These are phyloP conservation scores for Dentipellis sp. DNA, from an alignment of 768 basidiomycete genomes.

Conservation along the genomic window DNA sequence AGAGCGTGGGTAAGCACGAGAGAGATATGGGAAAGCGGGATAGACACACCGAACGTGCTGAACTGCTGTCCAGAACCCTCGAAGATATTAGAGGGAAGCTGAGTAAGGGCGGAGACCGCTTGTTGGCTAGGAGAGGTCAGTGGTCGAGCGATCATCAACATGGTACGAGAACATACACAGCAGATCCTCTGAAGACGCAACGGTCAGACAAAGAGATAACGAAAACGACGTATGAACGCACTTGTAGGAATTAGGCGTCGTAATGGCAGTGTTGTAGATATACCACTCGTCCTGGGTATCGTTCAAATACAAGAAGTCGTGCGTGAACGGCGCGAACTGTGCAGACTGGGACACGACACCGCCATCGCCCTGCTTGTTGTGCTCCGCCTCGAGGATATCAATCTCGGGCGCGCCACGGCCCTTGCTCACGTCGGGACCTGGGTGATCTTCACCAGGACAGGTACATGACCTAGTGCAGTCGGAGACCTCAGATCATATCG, in stretches of 20 bases:
- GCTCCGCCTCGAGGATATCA: constrained; percentile 73
- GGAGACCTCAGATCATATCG: background rate
- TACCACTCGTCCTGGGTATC: constrained; percentile 24
- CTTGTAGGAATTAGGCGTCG: constrained; percentile 27
- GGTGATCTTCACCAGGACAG: constrained; percentile 68
- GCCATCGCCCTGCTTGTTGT: constrained; percentile 41
- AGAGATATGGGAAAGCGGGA: background rate
- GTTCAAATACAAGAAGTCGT: constrained; percentile 32
- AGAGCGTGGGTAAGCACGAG: background rate
- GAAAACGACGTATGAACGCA: constrained; percentile 8
- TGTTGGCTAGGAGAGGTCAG: constrained; percentile 28
- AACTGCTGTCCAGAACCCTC: constrained; percentile 46
- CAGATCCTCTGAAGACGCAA: constrained; percentile 31
- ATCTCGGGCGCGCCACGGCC: constrained; percentile 80
- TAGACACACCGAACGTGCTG: constrained; percentile 34
- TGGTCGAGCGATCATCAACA: background rate
- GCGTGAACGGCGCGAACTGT: constrained; percentile 58
- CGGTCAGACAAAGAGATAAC: constrained; percentile 1
- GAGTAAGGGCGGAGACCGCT: constrained; percentile 36
- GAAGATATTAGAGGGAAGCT: constrained; percentile 45
- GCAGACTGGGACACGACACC: constrained; percentile 65
- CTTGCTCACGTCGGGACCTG: constrained; percentile 42
- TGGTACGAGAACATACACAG: constrained; percentile 36
- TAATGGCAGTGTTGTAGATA: constrained; percentile 26
- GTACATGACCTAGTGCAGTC: constrained; percentile 52